Base-by-base conservation (phyloP, 345 rosid genomes). In the Ricinus communis region DNA sequence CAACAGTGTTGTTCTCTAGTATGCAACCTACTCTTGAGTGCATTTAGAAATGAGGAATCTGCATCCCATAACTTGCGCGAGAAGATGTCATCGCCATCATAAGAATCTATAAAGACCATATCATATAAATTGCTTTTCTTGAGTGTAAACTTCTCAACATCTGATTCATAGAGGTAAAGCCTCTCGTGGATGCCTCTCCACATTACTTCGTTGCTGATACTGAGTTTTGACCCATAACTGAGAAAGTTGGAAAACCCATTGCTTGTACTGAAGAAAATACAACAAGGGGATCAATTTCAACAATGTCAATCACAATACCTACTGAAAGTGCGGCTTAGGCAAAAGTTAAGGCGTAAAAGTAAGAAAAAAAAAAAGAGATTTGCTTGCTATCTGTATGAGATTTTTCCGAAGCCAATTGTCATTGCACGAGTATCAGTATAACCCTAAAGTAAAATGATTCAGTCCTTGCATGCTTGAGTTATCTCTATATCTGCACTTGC, bases 111-210 rank as follows among this genome's bases (percentile, higher is more conserved):
- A 72, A 94, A 91, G 77, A 90, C 75, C 71, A 91, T 55, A 75
- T 94, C 96, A 1, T 94, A 94, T 30, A 72, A 6, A 66, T 77
- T 70, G 28, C 46, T 54, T 75, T 76, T 83, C 51, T 81, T 71
- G 9, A 82, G 79, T 41, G 90, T 66, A 76, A 90, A 90, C 38
- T 87, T 78, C 82, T 90, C 90, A 11, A 95, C 96, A n/a, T 94
- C 91, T 21, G 88, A 76, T 70, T 91, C 92, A 40, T 79, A 80
- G 66, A 94, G 93, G 82, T 64, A 76, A 36, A 94, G 82, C 74
- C 98, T 91, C 84, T 94, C 96, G 21, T 90, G 95, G 71, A 87
- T 80, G 65, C 90, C 98, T 78, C 77, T 83, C 98, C 98, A 94
- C 76, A 91, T 76, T 43, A 86, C 80, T 73, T 86, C 81, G 21